Percentiles rank a stretch among this genome's conserved stretches.
Conservation (phyloP, 2,329 filamentous ascomycete genomes). For the Fusarium papillatum region DNA sequence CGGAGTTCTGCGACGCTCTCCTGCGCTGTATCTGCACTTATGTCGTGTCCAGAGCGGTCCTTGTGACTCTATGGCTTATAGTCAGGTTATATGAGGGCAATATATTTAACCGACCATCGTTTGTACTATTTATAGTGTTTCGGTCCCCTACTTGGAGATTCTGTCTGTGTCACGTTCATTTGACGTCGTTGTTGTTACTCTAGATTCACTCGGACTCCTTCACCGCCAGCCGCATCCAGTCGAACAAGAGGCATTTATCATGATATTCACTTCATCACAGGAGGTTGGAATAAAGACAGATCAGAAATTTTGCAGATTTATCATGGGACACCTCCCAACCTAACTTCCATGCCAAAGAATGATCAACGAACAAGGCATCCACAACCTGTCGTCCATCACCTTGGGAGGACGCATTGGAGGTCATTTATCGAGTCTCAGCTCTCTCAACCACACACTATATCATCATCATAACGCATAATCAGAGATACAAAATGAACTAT, state of each 20-base stretch:
- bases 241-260: neutral
- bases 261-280: neutral
- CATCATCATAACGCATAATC: neutral
- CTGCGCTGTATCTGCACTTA: neutral
- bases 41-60: neutral
- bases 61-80: neutral
- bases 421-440: neutral
- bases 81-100: neutral
- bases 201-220: neutral
- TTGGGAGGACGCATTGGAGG: neutral
- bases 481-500: neutral
- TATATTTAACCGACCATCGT: neutral
- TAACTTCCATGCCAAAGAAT: neutral
- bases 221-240: neutral
- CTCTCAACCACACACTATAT: neutral
- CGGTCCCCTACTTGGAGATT: neutral
- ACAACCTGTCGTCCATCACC: neutral
- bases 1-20: neutral
- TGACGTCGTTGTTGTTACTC: neutral
- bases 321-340: neutral
- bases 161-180: neutral
- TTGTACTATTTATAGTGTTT: neutral
- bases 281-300: neutral
- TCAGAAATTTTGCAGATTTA: neutral
- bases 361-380: neutral